A percentile compares a stretch with the other conserved stretches of the same genome.
Conservation (phyloP, 805 yeast genomes). For the Hanseniaspora lachancei region DNA sequence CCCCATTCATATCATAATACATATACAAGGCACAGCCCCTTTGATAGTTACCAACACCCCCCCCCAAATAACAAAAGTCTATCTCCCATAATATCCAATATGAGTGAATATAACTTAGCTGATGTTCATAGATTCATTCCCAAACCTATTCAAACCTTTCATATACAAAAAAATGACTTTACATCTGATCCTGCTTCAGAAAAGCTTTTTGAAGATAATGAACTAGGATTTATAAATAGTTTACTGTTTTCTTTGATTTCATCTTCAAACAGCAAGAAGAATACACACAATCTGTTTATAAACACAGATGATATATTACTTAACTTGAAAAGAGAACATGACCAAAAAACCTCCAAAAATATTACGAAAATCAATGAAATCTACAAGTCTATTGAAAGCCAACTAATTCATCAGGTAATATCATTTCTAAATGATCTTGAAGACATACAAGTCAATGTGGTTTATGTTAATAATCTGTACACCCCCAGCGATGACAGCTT, state of each 20-base stretch:
- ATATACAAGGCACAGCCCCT: background rate
- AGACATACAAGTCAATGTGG: background rate
- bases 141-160: background rate
- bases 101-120: background rate
- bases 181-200: background rate
- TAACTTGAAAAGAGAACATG: background rate
- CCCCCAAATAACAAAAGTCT: too few species aligned
- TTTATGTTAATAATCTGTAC: constrained; percentile 1
- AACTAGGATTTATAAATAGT: background rate
- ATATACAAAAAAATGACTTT: background rate
- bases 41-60: too few species aligned
- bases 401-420: background rate
- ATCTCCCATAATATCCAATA: background rate
- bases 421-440: background rate
- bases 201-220: background rate
- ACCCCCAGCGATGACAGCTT: constrained; percentile 9
- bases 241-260: constrained; percentile 1
- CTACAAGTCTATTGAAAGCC: background rate
- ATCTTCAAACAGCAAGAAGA: background rate
- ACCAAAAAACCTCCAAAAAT: background rate
- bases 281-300: constrained; percentile 3
- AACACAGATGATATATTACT: constrained; percentile 1
- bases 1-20: too few species aligned
- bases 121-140: background rate
- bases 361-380: background rate